phyloP scores from a whole-genome alignment of 2,329 filamentous ascomycete species.

The Zopfia rhizophila region DNA sequence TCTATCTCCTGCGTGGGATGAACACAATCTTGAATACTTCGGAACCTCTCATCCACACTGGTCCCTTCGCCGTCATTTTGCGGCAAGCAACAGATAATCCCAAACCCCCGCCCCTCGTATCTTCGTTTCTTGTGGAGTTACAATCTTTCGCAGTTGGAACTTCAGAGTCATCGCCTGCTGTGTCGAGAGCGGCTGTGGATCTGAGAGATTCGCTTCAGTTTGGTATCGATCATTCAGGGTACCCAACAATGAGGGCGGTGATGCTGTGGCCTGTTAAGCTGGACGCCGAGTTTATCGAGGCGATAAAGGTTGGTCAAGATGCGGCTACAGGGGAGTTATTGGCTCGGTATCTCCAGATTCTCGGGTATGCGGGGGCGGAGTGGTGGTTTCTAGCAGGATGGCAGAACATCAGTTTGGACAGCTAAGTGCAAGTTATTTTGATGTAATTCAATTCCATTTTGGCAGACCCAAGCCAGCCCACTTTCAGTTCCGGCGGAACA shows the following conservation, averaged over 20 bases:
- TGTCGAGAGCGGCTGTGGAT: conserved; percentile 27
- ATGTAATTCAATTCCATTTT: too few relatives aligned
- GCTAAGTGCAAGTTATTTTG: too few relatives aligned
- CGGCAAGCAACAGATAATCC: conserved; percentile 13
- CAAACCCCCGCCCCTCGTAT: conserved; percentile 31
- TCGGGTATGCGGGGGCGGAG: conserved; percentile 34
- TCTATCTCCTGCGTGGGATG: conserved; percentile 41
- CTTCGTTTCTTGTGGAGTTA: conserved; percentile 34
- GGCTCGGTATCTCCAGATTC: conserved; percentile 30
- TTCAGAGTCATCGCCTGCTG: too few relatives aligned
- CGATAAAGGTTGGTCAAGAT: conserved; percentile 24
- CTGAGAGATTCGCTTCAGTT: conserved; percentile 30
- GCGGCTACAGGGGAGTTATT: conserved; percentile 24
- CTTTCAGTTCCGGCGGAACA: too few relatives aligned
- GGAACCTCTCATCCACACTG: conserved; percentile 29
- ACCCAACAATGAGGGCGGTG: conserved; percentile 30
- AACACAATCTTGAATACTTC: conserved; percentile 31
- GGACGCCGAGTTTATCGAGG: conserved; percentile 29
- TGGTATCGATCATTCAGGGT: conserved; percentile 30
- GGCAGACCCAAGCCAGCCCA: too few relatives aligned
- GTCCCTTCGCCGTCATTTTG: conserved; percentile 36
- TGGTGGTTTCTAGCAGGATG: conserved; percentile 37
- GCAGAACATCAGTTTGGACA: too few relatives aligned
- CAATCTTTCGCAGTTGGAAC: conserved; percentile 8
- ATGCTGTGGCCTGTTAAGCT: conserved; percentile 38